These are phyloP conservation scores for Blyttiomyces sp. DNA, from an alignment of 371 early-diverging fungal genomes.

Conservation along the genomic window DNA sequence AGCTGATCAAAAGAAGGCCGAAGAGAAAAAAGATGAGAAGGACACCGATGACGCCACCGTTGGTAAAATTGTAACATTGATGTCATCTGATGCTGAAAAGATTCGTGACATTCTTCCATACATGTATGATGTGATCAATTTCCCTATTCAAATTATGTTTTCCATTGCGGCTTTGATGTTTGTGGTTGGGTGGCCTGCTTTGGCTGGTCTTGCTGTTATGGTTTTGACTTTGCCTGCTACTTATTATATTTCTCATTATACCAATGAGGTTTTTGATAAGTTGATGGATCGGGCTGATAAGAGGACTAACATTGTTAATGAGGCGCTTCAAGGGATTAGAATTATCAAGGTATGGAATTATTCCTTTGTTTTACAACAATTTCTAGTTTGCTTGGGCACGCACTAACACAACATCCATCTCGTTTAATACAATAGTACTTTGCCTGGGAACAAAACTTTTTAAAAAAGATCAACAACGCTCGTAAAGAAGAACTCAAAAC, in stretches of 20 bases:
- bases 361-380: not conserved
- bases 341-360: conserved; percentile 29
- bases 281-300: conserved; percentile 27
- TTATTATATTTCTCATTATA: conserved; percentile 6
- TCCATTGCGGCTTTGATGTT: conserved; percentile 16
- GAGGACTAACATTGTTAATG: conserved; percentile 34
- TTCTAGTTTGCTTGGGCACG: not conserved
- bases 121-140: not conserved
- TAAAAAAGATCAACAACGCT: conserved; percentile 37
- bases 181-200: conserved; percentile 35
- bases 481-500: conserved; percentile 29
- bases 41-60: conserved; percentile 17
- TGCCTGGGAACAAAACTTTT: conserved; percentile 46
- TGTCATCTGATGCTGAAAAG: conserved; percentile 26
- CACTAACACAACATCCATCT: conserved; percentile 1
- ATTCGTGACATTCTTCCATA: conserved; percentile 15
- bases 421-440: conserved; percentile 15
- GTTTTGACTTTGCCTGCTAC: conserved; percentile 21
- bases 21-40: conserved; percentile 1
- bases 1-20: conserved; percentile 14
- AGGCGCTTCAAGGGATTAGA: conserved; percentile 35
- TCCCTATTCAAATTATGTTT: conserved; percentile 11
- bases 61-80: conserved; percentile 48
- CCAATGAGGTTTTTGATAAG: conserved; percentile 10
- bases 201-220: conserved; percentile 31